These are phyloP conservation scores for Pseudozyma thailandica DNA, from an alignment of 1,284 basidiomycete genomes.

Conservation along the genomic window DNA sequence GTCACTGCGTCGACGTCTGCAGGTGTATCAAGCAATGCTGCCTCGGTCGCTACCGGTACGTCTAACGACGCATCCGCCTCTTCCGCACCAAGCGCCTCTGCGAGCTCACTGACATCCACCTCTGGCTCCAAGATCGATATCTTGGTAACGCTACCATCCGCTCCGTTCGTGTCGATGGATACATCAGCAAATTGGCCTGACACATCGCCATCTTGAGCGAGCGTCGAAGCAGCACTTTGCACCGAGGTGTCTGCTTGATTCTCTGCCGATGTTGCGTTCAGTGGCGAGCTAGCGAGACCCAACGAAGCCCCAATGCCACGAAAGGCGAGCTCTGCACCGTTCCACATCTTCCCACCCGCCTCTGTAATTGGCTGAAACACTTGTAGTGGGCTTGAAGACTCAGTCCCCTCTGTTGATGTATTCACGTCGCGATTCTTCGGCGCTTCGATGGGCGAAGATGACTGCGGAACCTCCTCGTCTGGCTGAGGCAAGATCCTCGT, in stretches of 20 bases:
- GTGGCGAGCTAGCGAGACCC: slow-evolving; percentile 17
- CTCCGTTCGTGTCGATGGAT: slow-evolving; percentile 22
- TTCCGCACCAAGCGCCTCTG: slow-evolving; percentile 28
- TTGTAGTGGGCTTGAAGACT: slow-evolving; percentile 36
- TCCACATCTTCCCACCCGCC: slow-evolving; percentile 50
- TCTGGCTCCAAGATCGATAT: slow-evolving; percentile 44
- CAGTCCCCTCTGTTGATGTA: not conserved
- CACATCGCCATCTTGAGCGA: slow-evolving; percentile 15
- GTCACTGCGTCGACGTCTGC: not conserved
- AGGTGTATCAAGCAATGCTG: not conserved
- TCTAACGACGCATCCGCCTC: not conserved
- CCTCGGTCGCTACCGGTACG: not conserved
- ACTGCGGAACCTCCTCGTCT: not conserved
- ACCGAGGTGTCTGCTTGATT: not conserved
- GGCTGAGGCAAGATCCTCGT: not conserved
- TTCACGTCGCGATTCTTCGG: not conserved
- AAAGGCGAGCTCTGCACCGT: slow-evolving; percentile 34
- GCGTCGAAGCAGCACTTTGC: not conserved
- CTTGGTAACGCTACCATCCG: slow-evolving; percentile 35
- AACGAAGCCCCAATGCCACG: slow-evolving; percentile 40
- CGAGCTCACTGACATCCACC: slow-evolving; percentile 42
- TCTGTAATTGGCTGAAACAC: slow-evolving; percentile 35
- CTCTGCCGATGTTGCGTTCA: not conserved
- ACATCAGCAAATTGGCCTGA: slow-evolving; percentile 33
- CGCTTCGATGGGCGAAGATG: slow-evolving; percentile 22